phyloP scores from a whole-genome alignment of 1,139 yeast genomes.

The Geotrichum australiense region DNA sequence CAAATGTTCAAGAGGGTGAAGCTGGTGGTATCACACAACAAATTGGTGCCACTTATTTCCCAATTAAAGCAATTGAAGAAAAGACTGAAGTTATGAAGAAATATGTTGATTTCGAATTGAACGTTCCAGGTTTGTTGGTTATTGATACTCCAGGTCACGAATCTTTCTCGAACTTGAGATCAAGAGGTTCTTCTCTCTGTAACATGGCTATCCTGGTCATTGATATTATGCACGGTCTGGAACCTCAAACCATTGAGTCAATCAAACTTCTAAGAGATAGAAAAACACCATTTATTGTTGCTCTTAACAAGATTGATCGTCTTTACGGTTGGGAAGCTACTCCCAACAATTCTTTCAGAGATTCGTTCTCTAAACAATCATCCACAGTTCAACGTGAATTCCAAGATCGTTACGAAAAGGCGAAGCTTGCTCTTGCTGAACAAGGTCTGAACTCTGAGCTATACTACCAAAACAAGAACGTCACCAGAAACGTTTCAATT shows the following conservation, averaged over 20 bases:
- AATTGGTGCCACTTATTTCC: conserved; percentile 99
- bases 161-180: conserved; percentile 93
- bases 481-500: conserved; percentile 87
- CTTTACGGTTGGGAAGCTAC: conserved; percentile 86
- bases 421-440: conserved; percentile 88
- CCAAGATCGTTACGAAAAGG: conserved; percentile 76
- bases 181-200: conserved; percentile 98
- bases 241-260: conserved; percentile 94
- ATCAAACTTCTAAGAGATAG: conserved; percentile 87
- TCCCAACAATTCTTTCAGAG: conserved; percentile 94
- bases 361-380: conserved; percentile 74
- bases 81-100: conserved; percentile 89
- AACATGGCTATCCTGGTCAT: conserved; percentile 97
- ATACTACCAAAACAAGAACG: conserved; percentile 88
- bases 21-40: conserved; percentile 99
- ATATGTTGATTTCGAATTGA: conserved; percentile 71
- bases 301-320: conserved; percentile 95
- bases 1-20: conserved; percentile 99
- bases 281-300: conserved; percentile 96
- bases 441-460: conserved; percentile 98
- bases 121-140: conserved; percentile 93
- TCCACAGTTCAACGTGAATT: conserved; percentile 87
- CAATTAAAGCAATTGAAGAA: conserved; percentile 83
- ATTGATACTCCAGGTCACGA: conserved; percentile 99
- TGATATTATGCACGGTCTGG: conserved; percentile 98